These are phyloP conservation scores for Cladosporium colombiae DNA, from an alignment of 2,329 filamentous ascomycete genomes.

Conservation along the genomic window DNA sequence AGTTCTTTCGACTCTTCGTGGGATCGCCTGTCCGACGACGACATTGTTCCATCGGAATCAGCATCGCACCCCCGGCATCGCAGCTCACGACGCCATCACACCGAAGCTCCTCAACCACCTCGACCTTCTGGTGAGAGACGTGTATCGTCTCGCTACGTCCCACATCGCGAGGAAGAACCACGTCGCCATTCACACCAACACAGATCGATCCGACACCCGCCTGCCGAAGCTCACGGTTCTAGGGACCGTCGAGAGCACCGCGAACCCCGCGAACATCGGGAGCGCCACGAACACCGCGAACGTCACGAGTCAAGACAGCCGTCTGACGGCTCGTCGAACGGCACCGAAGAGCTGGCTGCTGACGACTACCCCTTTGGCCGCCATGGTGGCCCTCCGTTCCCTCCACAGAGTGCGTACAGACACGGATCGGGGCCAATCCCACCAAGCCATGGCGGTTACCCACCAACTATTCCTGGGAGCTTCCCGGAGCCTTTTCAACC, in stretches of 20 bases:
- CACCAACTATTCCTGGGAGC: constrained; percentile 33
- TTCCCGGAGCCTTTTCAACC: constrained; percentile 33
- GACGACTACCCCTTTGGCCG: constrained; percentile 48
- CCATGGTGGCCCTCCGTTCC: constrained; percentile 37
- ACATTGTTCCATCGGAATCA: constrained; percentile 52
- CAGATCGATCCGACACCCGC: constrained; percentile 25
- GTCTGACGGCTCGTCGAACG: constrained; percentile 40
- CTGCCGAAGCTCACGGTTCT: constrained; percentile 25
- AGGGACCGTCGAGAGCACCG: constrained; percentile 21
- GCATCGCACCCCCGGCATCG: constrained; percentile 44
- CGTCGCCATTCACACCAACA: constrained; percentile 29
- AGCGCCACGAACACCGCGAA: constrained; percentile 28
- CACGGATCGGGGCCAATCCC: constrained; percentile 27
- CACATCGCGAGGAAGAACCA: constrained; percentile 26
- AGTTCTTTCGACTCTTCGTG: constrained; percentile 34
- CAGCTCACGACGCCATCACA: constrained; percentile 36
- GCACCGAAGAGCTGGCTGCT: constrained; percentile 42
- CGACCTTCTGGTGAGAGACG: constrained; percentile 34
- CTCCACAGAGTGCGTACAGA: constrained; percentile 32
- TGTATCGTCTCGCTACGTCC: constrained; percentile 39
- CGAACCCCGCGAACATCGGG: constrained; percentile 24
- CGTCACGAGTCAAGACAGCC: constrained; percentile 23
- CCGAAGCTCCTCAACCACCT: constrained; percentile 39
- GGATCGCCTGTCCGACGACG: constrained; percentile 39
- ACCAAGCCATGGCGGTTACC: constrained; percentile 37